phyloP scores from a whole-genome alignment of 495 filamentous ascomycete genomes.

The Aspergillus avenaceus region DNA sequence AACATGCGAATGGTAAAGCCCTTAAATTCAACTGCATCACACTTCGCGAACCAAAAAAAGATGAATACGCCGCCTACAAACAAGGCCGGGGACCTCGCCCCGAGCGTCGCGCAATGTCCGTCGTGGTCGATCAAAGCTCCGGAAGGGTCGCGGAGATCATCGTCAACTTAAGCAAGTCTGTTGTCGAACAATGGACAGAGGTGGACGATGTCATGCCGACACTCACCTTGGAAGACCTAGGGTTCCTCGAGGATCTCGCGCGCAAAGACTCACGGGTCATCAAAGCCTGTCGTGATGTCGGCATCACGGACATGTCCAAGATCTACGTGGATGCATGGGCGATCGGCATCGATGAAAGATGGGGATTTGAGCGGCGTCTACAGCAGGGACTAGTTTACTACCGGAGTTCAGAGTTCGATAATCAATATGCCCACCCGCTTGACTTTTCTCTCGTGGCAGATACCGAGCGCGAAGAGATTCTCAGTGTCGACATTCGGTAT shows the following conservation, averaged over 20 bases:
- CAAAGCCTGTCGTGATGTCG: constrained; percentile 77
- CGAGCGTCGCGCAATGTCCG: constrained; percentile 31
- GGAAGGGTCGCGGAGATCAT: constrained; percentile 66
- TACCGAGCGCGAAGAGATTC: constrained; percentile 89
- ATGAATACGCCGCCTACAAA: constrained; percentile 72
- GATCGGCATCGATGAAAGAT: constrained; percentile 36
- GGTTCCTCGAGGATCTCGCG: constrained; percentile 70
- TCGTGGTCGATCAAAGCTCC: constrained; percentile 27
- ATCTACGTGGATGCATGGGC: constrained; percentile 67
- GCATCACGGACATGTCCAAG: constrained; percentile 82
- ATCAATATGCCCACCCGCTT: constrained; percentile 38
- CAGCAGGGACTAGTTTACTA: constrained; percentile 40
- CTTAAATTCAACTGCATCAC: constrained; percentile 83
- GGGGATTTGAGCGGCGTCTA: constrained; percentile 35
- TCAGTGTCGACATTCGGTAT: constrained; percentile 85
- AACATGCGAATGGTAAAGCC: constrained; percentile 25
- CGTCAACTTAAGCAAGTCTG: constrained; percentile 63
- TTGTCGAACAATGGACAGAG: constrained; percentile 67
- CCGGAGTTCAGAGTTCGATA: constrained; percentile 44
- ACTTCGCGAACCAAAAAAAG: constrained; percentile 74
- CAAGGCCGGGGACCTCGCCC: constrained; percentile 44
- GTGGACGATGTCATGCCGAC: constrained; percentile 73
- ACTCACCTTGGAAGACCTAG: constrained; percentile 84
- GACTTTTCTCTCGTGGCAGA: constrained; percentile 34
- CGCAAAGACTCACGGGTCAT: constrained; percentile 77